Evolutionary conservation across 768 basidiomycete species (phyloP).

Genomic region (Lepiota subincarnata): DNA sequence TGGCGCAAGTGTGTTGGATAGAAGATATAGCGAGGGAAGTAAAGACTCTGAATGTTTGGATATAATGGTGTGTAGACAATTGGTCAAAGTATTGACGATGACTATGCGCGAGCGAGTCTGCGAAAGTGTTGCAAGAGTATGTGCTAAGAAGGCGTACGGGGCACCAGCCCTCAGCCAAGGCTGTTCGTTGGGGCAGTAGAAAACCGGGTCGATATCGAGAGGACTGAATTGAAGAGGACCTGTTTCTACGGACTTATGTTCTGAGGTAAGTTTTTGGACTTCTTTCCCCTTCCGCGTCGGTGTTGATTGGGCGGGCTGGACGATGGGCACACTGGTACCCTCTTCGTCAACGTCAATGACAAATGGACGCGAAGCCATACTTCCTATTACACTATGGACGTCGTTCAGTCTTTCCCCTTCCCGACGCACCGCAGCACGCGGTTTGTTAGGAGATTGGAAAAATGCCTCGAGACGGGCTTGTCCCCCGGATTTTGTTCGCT

Average conservation of each 20-base stretch:
- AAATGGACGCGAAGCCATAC: neutral
- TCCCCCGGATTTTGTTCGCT: conserved; percentile 3
- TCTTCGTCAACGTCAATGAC: conserved; percentile 8
- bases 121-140: conserved; percentile 56
- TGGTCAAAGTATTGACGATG: conserved; percentile 68
- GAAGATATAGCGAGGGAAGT: conserved; percentile 71
- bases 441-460: conserved; percentile 5
- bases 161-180: conserved; percentile 42
- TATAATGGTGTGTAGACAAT: conserved; percentile 67
- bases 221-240: conserved; percentile 21
- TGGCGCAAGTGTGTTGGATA: conserved; percentile 77
- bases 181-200: conserved; percentile 38
- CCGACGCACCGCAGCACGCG: neutral
- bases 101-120: conserved; percentile 68
- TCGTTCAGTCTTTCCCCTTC: neutral
- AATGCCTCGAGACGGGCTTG: conserved; percentile 7
- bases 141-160: conserved; percentile 71
- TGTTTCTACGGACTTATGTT: neutral
- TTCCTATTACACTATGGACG: neutral
- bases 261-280: too few species aligned
- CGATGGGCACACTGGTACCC: neutral
- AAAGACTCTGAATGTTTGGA: conserved; percentile 64
- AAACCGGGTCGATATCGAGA: conserved; percentile 47
- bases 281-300: neutral
- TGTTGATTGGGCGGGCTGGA: neutral